Conservation (phyloP, 2,329 filamentous ascomycete species). For the Epichloe amarillans region DNA sequence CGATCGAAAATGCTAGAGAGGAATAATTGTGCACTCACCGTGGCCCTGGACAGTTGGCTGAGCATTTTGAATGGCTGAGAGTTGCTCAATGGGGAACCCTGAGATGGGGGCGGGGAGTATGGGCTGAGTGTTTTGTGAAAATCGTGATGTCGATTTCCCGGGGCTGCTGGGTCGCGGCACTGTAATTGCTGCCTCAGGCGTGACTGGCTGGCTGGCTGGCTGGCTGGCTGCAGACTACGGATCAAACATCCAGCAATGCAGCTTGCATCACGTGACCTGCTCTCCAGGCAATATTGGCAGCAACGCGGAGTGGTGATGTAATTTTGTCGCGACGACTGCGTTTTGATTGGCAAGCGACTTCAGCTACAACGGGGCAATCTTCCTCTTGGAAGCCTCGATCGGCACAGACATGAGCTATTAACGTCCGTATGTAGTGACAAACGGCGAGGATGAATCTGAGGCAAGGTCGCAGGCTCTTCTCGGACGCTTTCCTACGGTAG, state of each 20-base stretch:
- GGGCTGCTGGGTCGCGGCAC: constrained; percentile 13
- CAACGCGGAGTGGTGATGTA: neutral
- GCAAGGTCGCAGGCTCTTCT: too few relatives aligned
- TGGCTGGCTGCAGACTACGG: too few relatives aligned
- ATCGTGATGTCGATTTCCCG: constrained; percentile 25
- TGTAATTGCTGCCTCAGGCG: constrained; percentile 15
- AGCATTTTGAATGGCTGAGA: constrained; percentile 38
- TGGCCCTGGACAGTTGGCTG: constrained; percentile 39
- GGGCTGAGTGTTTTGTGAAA: constrained; percentile 32
- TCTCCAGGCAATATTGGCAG: neutral
- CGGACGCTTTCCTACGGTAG: too few relatives aligned
- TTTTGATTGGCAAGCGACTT: neutral
- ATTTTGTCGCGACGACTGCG: neutral
- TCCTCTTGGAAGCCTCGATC: too few relatives aligned
- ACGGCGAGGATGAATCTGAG: too few relatives aligned
- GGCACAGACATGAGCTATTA: too few relatives aligned
- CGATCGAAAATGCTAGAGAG: neutral
- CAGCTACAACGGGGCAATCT: too few relatives aligned
- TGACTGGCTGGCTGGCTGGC: too few relatives aligned
- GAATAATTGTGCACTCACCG: constrained; percentile 30
- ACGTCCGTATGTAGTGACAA: too few relatives aligned
- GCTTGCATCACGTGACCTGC: neutral
- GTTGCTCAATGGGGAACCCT: constrained; percentile 34
- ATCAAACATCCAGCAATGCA: neutral
- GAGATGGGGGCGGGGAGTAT: constrained; percentile 15